Percentiles rank a stretch among this genome's conserved stretches.
phyloP scores from a whole-genome alignment of 345 rosid species.

The Clarkia xantiana region DNA sequence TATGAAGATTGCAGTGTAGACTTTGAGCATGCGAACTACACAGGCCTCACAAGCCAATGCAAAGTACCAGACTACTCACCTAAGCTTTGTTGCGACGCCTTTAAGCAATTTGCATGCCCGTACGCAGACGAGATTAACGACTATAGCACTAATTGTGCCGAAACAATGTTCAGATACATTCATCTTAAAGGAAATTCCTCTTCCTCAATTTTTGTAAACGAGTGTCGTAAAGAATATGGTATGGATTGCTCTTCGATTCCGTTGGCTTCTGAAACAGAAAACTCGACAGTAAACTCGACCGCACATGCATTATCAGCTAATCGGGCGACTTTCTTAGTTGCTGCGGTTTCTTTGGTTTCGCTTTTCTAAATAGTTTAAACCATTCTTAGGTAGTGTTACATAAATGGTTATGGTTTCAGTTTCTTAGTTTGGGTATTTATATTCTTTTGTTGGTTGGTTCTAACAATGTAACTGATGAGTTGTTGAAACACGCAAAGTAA shows the following conservation, averaged over 20 bases:
- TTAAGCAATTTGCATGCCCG: slow-evolving; percentile 1
- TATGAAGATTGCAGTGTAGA: neutral
- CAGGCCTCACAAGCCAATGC: slow-evolving; percentile 1
- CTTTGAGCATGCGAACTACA: neutral
- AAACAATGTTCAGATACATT: neutral
- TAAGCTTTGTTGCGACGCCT: neutral
- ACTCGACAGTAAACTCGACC: no score
- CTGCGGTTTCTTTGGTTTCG: no score
- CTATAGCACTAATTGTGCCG: neutral
- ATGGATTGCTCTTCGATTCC: neutral
- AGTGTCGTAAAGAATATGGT: neutral
- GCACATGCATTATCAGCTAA: no score
- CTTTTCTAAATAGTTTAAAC: no score
- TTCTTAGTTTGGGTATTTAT: no score
- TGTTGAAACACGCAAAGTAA: no score
- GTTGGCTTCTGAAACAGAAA: no score
- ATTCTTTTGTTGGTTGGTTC: no score
- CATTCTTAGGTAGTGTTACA: no score
- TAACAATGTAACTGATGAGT: no score
- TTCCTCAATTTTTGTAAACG: neutral
- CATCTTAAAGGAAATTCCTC: neutral
- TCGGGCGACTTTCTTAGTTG: no score
- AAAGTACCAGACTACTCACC: neutral
- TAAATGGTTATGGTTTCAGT: no score
- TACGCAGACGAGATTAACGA: neutral